A percentile compares a stretch with the other conserved stretches of the same genome.
These are phyloP conservation scores for Rostrohypoxylon terebratum DNA, from an alignment of 495 filamentous ascomycete genomes.

Conservation along the genomic window DNA sequence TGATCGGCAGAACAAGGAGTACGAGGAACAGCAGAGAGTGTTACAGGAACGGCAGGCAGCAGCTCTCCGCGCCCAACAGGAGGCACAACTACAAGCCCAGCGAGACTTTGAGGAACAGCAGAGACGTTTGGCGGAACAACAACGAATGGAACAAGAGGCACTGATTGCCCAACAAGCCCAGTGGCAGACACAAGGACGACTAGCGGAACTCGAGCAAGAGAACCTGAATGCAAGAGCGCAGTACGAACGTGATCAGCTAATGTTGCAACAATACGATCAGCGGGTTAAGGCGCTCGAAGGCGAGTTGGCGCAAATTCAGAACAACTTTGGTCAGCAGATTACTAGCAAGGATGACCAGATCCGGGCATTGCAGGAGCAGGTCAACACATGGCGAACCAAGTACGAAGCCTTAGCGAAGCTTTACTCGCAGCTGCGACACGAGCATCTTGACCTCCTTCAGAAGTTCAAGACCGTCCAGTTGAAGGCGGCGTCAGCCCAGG, in stretches of 20 bases:
- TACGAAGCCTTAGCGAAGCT: slow-evolving; percentile 97
- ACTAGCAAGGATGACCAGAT: slow-evolving; percentile 95
- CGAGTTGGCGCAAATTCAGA: slow-evolving; percentile 84
- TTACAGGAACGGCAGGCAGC: slow-evolving; percentile 85
- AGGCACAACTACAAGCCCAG: slow-evolving; percentile 84
- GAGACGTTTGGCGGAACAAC: slow-evolving; percentile 85
- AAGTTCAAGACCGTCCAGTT: slow-evolving; percentile 96
- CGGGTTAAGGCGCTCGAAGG: slow-evolving; percentile 91
- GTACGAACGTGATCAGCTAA: slow-evolving; percentile 94
- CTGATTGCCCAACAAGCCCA: slow-evolving; percentile 86
- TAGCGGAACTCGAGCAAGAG: slow-evolving; percentile 94
- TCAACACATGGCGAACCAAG: slow-evolving; percentile 96
- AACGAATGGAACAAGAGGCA: slow-evolving; percentile 89
- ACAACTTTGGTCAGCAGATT: slow-evolving; percentile 85
- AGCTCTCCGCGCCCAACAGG: slow-evolving; percentile 71
- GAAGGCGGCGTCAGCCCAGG: slow-evolving; percentile 95
- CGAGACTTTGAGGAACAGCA: slow-evolving; percentile 96
- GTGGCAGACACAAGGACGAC: slow-evolving; percentile 89
- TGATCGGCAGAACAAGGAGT: slow-evolving; percentile 88
- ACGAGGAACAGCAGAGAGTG: slow-evolving; percentile 89
- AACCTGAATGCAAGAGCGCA: slow-evolving; percentile 94
- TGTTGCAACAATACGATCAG: slow-evolving; percentile 96
- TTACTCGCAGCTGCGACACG: slow-evolving; percentile 93
- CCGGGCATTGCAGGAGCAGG: slow-evolving; percentile 88
- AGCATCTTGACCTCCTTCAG: slow-evolving; percentile 93